Evolutionary conservation across 768 basidiomycete genomes (phyloP).

Genomic region (Pleurotus giganteus): DNA sequence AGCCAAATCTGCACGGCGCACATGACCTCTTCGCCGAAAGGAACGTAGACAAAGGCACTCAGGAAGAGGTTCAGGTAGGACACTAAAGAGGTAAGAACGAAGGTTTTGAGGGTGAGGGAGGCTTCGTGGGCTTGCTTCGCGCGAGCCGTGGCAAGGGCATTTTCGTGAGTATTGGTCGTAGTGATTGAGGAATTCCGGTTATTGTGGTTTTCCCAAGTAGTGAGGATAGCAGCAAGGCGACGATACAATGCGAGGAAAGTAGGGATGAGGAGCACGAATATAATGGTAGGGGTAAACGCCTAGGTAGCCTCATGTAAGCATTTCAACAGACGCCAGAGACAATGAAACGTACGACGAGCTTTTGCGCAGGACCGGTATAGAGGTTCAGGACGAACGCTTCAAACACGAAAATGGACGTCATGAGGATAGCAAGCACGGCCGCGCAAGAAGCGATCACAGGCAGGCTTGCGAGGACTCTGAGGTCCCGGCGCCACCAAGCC

Average conservation of each 20-base stretch:
- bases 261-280: slow-evolving; percentile 82
- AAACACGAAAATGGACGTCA: slow-evolving; percentile 82
- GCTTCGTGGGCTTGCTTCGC: slow-evolving; percentile 50
- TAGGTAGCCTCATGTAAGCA: slow-evolving; percentile 25
- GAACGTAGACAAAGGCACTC: slow-evolving; percentile 94
- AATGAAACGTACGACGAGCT: slow-evolving; percentile 61
- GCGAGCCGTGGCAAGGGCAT: slow-evolving; percentile 4
- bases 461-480: slow-evolving; percentile 62
- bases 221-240: slow-evolving; percentile 61
- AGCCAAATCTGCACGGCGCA: slow-evolving; percentile 44
- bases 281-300: slow-evolving; percentile 79
- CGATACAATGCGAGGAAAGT: slow-evolving; percentile 75
- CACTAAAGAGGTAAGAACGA: slow-evolving; percentile 83
- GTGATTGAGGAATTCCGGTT: slow-evolving; percentile 48
- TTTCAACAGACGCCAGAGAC: background rate
- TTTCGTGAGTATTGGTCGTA: background rate
- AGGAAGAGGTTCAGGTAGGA: slow-evolving; percentile 90
- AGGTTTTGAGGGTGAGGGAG: slow-evolving; percentile 88
- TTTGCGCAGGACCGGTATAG: slow-evolving; percentile 84
- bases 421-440: slow-evolving; percentile 59
- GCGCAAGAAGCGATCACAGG: slow-evolving; percentile 78
- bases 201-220: slow-evolving; percentile 90
- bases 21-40: slow-evolving; percentile 88
- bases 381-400: slow-evolving; percentile 89
- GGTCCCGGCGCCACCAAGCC: slow-evolving; percentile 74